Percentiles rank a stretch among this genome's conserved stretches.
Evolutionary conservation across 2,329 filamentous ascomycete genomes (phyloP).

Genomic region (Nemania bipapillata): DNA sequence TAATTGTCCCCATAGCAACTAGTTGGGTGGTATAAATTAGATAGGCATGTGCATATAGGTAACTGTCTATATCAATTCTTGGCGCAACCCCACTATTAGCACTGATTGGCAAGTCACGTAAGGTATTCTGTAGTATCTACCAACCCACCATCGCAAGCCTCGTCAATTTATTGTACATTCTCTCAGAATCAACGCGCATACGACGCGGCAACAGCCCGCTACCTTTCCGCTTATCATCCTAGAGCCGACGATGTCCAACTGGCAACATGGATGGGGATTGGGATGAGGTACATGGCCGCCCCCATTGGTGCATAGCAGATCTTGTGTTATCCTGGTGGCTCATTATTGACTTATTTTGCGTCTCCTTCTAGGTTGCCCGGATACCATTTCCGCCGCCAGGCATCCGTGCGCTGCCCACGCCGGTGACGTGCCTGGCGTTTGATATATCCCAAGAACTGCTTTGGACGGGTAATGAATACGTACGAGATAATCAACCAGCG

Average conservation of each 20-base stretch:
- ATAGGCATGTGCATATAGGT: no score
- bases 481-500: conserved; percentile 57
- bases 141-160: conserved; percentile 18
- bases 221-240: not conserved
- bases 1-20: no score
- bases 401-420: conserved; percentile 74
- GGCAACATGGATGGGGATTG: conserved; percentile 72
- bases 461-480: conserved; percentile 92
- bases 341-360: not conserved
- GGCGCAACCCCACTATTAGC: not conserved
- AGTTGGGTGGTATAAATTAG: no score
- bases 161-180: not conserved
- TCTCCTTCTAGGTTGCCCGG: conserved; percentile 74
- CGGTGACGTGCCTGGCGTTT: conserved; percentile 84
- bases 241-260: conserved; percentile 44
- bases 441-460: conserved; percentile 89
- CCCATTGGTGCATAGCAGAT: not conserved
- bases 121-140: not conserved
- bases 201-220: conserved; percentile 15
- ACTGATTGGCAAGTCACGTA: not conserved
- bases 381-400: conserved; percentile 82
- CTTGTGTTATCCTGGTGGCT: not conserved
- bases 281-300: conserved; percentile 65
- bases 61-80: not conserved
- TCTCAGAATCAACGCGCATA: not conserved